Base-by-base conservation (phyloP, 2,329 filamentous ascomycete species). In the Aureobasidium pullulans region DNA sequence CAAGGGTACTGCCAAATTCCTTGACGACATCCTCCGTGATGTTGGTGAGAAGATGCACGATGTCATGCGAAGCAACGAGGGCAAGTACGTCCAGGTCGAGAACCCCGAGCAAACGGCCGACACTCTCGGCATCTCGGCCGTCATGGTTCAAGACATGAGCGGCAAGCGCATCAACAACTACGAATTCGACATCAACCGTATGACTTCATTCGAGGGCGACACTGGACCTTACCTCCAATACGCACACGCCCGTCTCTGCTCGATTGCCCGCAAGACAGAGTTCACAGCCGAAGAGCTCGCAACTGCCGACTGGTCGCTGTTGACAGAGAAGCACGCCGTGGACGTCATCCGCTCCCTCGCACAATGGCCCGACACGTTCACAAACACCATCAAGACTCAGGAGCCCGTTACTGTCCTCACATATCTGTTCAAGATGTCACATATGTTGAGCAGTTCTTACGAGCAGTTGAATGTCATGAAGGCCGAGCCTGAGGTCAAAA, bases 121-220 rank as follows among this genome's bases (percentile, higher is more conserved):
- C 76, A 90, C 84, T 10, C 82, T 97, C 3, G 94, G 93, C 64
- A 96, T 97, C 71, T 92, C 88, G 64, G 88, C 89, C 70, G 93
- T 97, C 70, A 97, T 97, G 91, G 90, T 96, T 19, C 93, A 97
- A 75, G 94, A 97, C 70, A 96, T 97, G 90, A 88, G 84, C 65
- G 94, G 93, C 72, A 97, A 96, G 84, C 84, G 54, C 87, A 77
- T 85, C 69, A 84, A 85, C 73, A 81, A 83, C 67, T 85, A 88
- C 72, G 77, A 81, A 60, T 92, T 93, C 75, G 86, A 92, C 75
- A 85, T 91, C 79, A 84, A 90, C 61, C 81, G 83, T 64, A 92
- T 94, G 87, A 88, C 85, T 7, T 89, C 86, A 3, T 92, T 92
- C 65, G 89, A 94, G 74, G 89, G 89, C 43, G 89, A 93, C 72